Conservation (phyloP, 352 stramenopile genomes). For the Lagenidium giganteum region DNA sequence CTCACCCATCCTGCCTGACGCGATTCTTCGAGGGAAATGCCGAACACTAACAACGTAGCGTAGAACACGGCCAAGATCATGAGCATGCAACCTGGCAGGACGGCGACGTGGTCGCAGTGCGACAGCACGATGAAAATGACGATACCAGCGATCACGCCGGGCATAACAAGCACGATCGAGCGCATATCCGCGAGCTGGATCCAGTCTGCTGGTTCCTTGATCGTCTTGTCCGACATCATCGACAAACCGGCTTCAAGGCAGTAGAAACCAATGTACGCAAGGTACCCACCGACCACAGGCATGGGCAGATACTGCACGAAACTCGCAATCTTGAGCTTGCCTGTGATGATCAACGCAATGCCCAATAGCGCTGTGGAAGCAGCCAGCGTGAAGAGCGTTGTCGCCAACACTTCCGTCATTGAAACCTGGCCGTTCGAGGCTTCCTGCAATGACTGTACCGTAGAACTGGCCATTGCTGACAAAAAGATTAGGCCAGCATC, state of each 20-base stretch:
- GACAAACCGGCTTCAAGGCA: constrained; percentile 77
- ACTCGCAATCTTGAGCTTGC: constrained; percentile 92
- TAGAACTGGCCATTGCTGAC: constrained; percentile 90
- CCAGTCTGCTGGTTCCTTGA: constrained; percentile 89
- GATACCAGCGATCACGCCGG: constrained; percentile 80
- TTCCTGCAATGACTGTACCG: constrained; percentile 70
- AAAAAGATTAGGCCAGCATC: constrained; percentile 99
- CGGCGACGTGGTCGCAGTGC: constrained; percentile 71
- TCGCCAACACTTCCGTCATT: constrained; percentile 88
- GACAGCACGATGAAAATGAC: constrained; percentile 83
- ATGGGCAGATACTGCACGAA: constrained; percentile 98
- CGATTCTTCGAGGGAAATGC: constrained; percentile 82
- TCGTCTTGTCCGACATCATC: constrained; percentile 87
- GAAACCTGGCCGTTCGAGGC: constrained; percentile 55
- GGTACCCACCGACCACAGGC: constrained; percentile 96
- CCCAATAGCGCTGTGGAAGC: constrained; percentile 91
- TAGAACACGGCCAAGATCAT: constrained; percentile 81
- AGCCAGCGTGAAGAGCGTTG: constrained; percentile 91
- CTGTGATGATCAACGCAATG: constrained; percentile 91
- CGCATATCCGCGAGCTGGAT: constrained; percentile 66
- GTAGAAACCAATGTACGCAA: constrained; percentile 96
- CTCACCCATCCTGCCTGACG: constrained; percentile 91
- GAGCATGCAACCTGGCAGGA: constrained; percentile 90
- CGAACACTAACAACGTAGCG: constrained; percentile 66
- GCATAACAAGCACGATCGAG: constrained; percentile 77